A percentile compares a stretch with the other conserved stretches of the same genome.
phyloP scores from a whole-genome alignment of 352 stramenopile species.

The Phytophthora citricola region DNA sequence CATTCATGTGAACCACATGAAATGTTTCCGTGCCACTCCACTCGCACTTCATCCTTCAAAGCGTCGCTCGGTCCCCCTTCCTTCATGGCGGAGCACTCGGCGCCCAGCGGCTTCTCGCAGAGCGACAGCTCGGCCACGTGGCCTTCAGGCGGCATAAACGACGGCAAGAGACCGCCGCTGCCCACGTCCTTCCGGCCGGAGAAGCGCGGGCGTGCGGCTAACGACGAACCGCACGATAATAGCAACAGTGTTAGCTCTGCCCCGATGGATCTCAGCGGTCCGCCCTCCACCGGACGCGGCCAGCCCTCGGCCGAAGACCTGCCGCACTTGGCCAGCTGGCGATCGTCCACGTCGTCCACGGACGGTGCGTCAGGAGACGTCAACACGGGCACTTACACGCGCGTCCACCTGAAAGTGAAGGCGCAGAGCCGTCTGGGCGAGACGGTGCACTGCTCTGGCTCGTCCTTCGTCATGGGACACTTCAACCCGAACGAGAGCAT shows the following conservation, averaged over 20 bases:
- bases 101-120: conserved; percentile 19
- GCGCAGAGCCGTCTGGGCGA: conserved; percentile 78
- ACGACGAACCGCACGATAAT: conserved; percentile 9
- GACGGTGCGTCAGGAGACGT: conserved; percentile 58
- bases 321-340: conserved; percentile 45
- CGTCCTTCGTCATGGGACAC: conserved; percentile 88
- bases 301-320: conserved; percentile 20
- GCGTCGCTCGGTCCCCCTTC: conserved; percentile 10
- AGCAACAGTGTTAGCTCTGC: not conserved
- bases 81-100: conserved; percentile 30
- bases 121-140: conserved; percentile 36
- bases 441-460: conserved; percentile 79
- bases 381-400: conserved; percentile 85
- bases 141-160: conserved; percentile 35
- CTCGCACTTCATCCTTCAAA: conserved; percentile 5
- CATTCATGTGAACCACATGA: too few species aligned
- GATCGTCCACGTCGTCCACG: conserved; percentile 38
- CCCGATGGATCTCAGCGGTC: conserved; percentile 24
- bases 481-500: conserved; percentile 91
- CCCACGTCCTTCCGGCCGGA: conserved; percentile 51
- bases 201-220: conserved; percentile 47
- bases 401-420: conserved; percentile 76
- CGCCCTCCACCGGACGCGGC: conserved; percentile 6
- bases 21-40: too few species aligned
- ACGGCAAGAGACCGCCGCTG: conserved; percentile 59